Base-by-base conservation (phyloP, 2,329 filamentous ascomycete genomes). In the Xylariaceae sp. region DNA sequence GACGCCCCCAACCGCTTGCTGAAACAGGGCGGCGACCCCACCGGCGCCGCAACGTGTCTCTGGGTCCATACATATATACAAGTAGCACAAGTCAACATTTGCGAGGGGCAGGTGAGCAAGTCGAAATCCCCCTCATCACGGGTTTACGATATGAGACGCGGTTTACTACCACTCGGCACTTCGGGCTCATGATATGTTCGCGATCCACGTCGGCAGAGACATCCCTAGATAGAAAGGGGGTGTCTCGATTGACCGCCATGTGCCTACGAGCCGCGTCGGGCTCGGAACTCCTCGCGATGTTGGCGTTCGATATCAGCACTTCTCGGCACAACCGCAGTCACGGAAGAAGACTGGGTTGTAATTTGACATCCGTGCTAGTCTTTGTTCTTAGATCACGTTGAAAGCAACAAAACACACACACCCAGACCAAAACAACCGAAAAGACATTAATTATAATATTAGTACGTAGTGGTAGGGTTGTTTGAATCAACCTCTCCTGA, bases 281-380 rank as follows among this genome's bases (percentile, higher is more conserved):
- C 67, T 61, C 66, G 70, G 70, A 72, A 72, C 71, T 72, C 55
- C 71, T 71, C 69, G 70, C 59, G 59, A 69, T 69, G 65, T 65
- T 63, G 62, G 56, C n/a, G 62, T 74, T 87, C 74, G 71, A 83
- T 95, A 81, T 96, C 85, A 95, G 92, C 92, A 96, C 91, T 91
- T 96, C 91, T 96, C 90, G 92, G 92, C 93, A 91, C 93, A 95
- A 93, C 86, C 84, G 81, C 86, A 92, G 90, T 89, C 90, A 96
- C 87, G 77, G 74, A 68, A 74, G 73, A 75, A 75, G 87, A 87
- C 88, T 85, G 85, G 81, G 89, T 93, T 95, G 93, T 87, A 97
- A 96, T 96, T 96, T 96, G 92, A 97, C 92, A 96, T 96, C 90
- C 89, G 90, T 96, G 93, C 93, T 93, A 77, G 65, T 50, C 59